Percentiles rank a stretch among this genome's conserved stretches.
Conservation (phyloP, 1,139 yeast genomes). For the Tardiomyces blankii region DNA sequence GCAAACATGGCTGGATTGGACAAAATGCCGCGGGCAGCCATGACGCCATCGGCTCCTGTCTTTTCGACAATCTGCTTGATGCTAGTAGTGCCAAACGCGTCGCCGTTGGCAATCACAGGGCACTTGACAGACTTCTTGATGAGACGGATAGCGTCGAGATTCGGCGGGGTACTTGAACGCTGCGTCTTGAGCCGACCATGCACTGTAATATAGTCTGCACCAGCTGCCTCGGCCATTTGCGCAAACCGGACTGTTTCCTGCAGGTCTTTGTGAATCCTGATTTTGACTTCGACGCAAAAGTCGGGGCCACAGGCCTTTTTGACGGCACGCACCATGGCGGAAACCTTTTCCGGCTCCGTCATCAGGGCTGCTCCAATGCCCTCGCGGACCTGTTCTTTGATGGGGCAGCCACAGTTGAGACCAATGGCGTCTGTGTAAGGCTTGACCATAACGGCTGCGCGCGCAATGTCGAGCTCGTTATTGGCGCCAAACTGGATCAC, state of each 20-base stretch:
- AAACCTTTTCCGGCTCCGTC: constrained; percentile 70
- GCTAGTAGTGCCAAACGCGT: constrained; percentile 63
- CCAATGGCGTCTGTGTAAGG: constrained; percentile 94
- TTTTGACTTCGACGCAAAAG: constrained; percentile 79
- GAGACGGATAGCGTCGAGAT: constrained; percentile 66
- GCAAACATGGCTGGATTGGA: constrained; percentile 81
- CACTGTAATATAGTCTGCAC: constrained; percentile 88
- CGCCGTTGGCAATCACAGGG: constrained; percentile 95
- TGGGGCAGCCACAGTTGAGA: constrained; percentile 95
- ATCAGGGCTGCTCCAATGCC: constrained; percentile 96
- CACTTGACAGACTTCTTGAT: constrained; percentile 44
- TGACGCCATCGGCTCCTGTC: constrained; percentile 84
- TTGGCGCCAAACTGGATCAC: constrained; percentile 90
- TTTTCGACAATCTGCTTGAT: constrained; percentile 44
- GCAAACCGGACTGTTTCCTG: constrained; percentile 67
- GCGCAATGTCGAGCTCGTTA: constrained; percentile 69
- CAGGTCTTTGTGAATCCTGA: constrained; percentile 71
- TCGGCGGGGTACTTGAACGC: constrained; percentile 72
- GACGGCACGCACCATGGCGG: constrained; percentile 75
- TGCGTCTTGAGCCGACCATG: constrained; percentile 88
- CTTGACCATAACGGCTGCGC: constrained; percentile 80
- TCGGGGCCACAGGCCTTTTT: constrained; percentile 58
- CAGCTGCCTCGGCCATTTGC: constrained; percentile 59
- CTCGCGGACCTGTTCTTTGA: constrained; percentile 85
- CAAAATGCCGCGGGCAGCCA: constrained; percentile 89